phyloP scores from a whole-genome alignment of 2,329 filamentous ascomycete genomes.

The Penicillium nordicum region DNA sequence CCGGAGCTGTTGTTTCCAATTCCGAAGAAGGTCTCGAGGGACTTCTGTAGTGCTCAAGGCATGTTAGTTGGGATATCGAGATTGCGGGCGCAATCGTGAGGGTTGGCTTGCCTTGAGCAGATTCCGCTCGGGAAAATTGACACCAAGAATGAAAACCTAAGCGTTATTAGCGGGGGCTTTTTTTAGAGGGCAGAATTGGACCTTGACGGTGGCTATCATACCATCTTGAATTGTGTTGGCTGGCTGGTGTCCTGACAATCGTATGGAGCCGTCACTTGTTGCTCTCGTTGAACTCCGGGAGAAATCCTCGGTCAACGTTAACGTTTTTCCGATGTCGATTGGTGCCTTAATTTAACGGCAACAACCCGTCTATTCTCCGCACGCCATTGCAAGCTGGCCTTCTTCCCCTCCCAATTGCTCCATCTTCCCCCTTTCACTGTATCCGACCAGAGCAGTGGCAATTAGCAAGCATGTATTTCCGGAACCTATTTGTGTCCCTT shows the following conservation, averaged over 20 bases:
- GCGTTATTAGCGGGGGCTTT: conserved; percentile 10
- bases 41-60: conserved; percentile 29
- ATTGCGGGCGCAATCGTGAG: conserved; percentile 1
- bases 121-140: conserved; percentile 79
- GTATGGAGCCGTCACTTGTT: conserved; percentile 10
- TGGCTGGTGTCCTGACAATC: conserved; percentile 12
- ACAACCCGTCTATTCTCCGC: conserved; percentile 15
- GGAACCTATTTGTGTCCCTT: conserved; percentile 55
- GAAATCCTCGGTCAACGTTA: conserved; percentile 32
- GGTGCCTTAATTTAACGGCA: background rate
- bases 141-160: conserved; percentile 79
- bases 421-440: conserved; percentile 17
- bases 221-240: conserved; percentile 29
- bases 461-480: conserved; percentile 35
- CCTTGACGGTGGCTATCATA: conserved; percentile 10
- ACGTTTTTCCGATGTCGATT: conserved; percentile 30
- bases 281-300: conserved; percentile 24
- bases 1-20: conserved; percentile 68
- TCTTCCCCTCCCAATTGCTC: conserved; percentile 13
- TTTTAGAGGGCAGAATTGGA: background rate
- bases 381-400: conserved; percentile 39
- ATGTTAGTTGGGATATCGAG: conserved; percentile 11
- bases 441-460: conserved; percentile 18
- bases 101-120: conserved; percentile 68
- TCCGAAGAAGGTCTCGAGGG: conserved; percentile 81